phyloP scores from a whole-genome alignment of 805 yeast genomes.

The Danielia reshetovae region DNA sequence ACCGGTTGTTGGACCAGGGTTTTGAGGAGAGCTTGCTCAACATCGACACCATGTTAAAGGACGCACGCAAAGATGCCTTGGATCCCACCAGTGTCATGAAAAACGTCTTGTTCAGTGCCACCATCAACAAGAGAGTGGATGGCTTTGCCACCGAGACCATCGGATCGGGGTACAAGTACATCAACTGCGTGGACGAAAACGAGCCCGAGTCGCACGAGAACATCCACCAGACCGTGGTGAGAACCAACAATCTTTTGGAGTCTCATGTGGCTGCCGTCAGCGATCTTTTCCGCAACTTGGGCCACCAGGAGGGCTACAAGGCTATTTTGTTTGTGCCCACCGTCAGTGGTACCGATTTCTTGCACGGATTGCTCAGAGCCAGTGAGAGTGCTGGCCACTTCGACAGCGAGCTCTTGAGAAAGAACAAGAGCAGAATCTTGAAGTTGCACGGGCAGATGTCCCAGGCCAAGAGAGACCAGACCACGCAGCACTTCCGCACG shows the following conservation, averaged over 20 bases:
- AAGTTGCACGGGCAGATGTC: slow-evolving; percentile 70
- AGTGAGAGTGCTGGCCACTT: slow-evolving; percentile 6
- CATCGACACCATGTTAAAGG: slow-evolving; percentile 49
- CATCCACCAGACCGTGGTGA: slow-evolving; percentile 63
- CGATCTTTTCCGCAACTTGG: slow-evolving; percentile 41
- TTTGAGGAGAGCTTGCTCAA: slow-evolving; percentile 63
- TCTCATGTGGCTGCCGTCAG: slow-evolving; percentile 55
- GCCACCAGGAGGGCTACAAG: slow-evolving; percentile 50
- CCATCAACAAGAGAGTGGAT: slow-evolving; percentile 67
- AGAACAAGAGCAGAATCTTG: slow-evolving; percentile 8
- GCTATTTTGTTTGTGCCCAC: slow-evolving; percentile 84
- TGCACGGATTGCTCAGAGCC: slow-evolving; percentile 36
- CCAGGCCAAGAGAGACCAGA: slow-evolving; percentile 62
- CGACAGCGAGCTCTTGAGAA: slow-evolving; percentile 8
- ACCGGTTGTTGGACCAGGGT: slow-evolving; percentile 76
- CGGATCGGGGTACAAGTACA: slow-evolving; percentile 49
- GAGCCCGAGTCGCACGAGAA: slow-evolving; percentile 75
- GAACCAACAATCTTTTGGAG: slow-evolving; percentile 53
- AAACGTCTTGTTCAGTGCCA: slow-evolving; percentile 82
- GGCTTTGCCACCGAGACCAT: slow-evolving; percentile 58
- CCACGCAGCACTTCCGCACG: slow-evolving; percentile 50
- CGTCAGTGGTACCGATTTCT: slow-evolving; percentile 60
- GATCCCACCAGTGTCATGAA: slow-evolving; percentile 40
- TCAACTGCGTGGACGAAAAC: slow-evolving; percentile 71
- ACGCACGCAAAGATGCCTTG: slow-evolving; percentile 21